Conservation (phyloP, 2,329 filamentous ascomycete species). For the Arachnopeziza araneosa region DNA sequence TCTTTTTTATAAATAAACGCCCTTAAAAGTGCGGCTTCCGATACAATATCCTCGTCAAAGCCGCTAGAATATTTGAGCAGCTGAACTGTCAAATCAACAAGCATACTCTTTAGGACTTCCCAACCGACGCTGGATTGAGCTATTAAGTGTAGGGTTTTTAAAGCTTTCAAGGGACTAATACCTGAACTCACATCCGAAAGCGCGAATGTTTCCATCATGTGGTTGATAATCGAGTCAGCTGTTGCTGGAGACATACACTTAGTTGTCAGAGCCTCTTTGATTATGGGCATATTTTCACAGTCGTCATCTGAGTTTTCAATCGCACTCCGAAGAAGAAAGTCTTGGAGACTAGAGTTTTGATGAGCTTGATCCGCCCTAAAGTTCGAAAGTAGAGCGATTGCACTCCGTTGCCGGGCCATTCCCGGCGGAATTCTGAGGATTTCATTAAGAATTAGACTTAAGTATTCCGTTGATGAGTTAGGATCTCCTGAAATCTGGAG, state of each 20-base stretch:
- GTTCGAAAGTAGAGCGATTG: constrained; percentile 43
- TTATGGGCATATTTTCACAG: constrained; percentile 25
- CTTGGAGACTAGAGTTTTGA: constrained; percentile 39
- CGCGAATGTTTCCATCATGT: neutral
- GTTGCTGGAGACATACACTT: constrained; percentile 20
- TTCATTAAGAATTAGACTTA: neutral
- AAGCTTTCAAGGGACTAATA: neutral
- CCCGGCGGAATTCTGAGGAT: constrained; percentile 4
- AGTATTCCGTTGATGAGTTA: neutral
- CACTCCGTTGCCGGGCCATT: constrained; percentile 29
- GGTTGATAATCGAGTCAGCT: constrained; percentile 13
- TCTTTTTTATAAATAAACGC: neutral
- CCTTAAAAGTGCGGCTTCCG: neutral
- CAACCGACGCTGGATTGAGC: neutral
- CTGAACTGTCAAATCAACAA: neutral
- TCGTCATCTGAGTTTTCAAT: constrained; percentile 19
- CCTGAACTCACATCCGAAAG: neutral
- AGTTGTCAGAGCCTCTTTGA: constrained; percentile 42
- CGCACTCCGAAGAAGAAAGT: constrained; percentile 39
- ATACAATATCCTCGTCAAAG: neutral
- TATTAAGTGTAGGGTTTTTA: neutral
- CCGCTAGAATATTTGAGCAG: neutral
- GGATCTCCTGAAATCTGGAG: neutral
- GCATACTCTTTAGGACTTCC: neutral
- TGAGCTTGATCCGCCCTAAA: constrained; percentile 37